Base-by-base conservation (phyloP, 805 yeast genomes). In the Barnettozyma pratensis region DNA sequence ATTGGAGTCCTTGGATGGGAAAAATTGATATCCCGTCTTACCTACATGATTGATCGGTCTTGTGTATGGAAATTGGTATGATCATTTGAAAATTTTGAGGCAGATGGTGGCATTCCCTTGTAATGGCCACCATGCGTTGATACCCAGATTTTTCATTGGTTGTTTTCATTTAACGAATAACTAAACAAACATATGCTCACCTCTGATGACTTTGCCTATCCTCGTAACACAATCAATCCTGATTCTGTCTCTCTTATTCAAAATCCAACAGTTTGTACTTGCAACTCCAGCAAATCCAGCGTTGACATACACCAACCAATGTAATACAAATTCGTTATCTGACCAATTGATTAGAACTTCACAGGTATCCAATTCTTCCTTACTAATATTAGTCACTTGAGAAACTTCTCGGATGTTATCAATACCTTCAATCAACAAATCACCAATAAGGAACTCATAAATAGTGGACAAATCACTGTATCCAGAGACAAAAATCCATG, bases 251-350 rank as follows among this genome's bases (percentile, higher is more conserved):
- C 47, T 42, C n/a, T 50, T 47, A 2, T 41, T 8, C 6, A 41
- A 42, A 8, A 54, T 30, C 48, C 51, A 54, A 14, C 41, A 30
- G 1, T 59, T 39, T 1, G 46, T 39, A 5, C 37, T 46, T 1
- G 50, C 25, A 8, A 54, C 54, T 8, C 71, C 68, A 2, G 46
- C 54, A 46, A 70, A 67, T 26, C 39, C 46, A 7, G 54, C 63
- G 52, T 69, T 59, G 6, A 63, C 51, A 48, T 54, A 69, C 2
- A 70, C 51, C 10, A 66, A 25, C 62, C 69, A 68, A 46, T 65
- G 61, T 4, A 62, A 45, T 6, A 46, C 56, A 7, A 49, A 45
- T 3, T 37, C 50, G 29, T 55, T 48, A 14, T 55, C 60, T 19
- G 39, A 25, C 64, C 66, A 58, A 54, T 64, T 58, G 19, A 55